Base-by-base conservation (phyloP, 805 yeast species). In the Millerago galiae region DNA sequence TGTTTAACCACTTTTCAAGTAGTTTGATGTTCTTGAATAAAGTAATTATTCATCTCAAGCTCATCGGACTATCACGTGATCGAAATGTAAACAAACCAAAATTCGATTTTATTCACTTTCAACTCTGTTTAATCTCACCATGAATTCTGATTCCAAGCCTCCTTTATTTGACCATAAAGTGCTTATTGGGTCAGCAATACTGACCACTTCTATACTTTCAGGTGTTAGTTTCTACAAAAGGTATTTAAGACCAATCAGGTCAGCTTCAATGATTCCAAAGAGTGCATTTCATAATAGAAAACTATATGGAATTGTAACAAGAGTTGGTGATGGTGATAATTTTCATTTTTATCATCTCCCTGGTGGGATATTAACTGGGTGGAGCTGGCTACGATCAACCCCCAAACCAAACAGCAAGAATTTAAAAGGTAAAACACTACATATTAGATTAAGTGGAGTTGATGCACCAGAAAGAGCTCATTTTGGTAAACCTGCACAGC, bases 401-500 rank as follows among this genome's bases (percentile, higher is more conserved):
- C 98, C 98, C 0, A 61, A 65, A 10, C 62, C 72, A 6, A 73
- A 74, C 53, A 60, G 43, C 53, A 73, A 64, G 37, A 36, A 36
- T 12, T 56, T 54, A 31, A 76, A 78, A 48, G 75, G 75, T 46
- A 70, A 81, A 49, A 93, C 99, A 0, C 66, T 93, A 30, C 81
- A 83, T 61, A 76, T 93, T 5, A 70, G 99, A 37, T 65, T 93
- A 16, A 84, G 93, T 62, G 99, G 97, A 0, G 82, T 91, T 13
- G 99, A 93, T 70, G 99, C 99, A 0, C 99, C 99, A 1, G 99
- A 93, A 58, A 68, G 95, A 34, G 76, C 95, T 1, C 97, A 93
- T 66, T 93, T 87, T 62, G 99, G 99, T 1, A 83, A 84, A 46
- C 89, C 95, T 0, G 83, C 95, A 0, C 99, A 93, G 59, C 91